A percentile compares a stretch with the other conserved stretches of the same genome.
Evolutionary conservation across 1,284 basidiomycete species (phyloP).

Genomic region (Sphagnurus paluster): DNA sequence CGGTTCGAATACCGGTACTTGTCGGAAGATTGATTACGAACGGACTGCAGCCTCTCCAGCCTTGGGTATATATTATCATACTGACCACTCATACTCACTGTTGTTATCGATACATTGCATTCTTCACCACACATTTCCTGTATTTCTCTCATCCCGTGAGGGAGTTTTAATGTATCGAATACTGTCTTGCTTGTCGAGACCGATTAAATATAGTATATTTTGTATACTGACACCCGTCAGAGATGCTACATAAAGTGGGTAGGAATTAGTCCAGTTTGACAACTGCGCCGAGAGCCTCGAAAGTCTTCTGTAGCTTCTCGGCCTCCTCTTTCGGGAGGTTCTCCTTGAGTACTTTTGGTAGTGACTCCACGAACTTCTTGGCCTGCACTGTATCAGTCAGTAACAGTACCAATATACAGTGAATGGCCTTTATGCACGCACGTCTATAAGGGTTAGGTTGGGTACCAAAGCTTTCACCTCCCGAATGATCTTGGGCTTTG

Average conservation of each 20-base stretch:
- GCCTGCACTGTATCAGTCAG: slow-evolving; percentile 76
- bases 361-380: slow-evolving; percentile 98
- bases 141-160: not conserved
- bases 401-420: slow-evolving; percentile 8
- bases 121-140: not conserved
- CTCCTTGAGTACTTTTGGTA: slow-evolving; percentile 95
- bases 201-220: slow-evolving; percentile 24
- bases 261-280: slow-evolving; percentile 70
- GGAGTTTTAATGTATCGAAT: slow-evolving; percentile 22
- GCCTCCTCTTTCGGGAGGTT: slow-evolving; percentile 97
- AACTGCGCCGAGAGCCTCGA: slow-evolving; percentile 89
- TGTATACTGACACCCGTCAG: slow-evolving; percentile 3
- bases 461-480: slow-evolving; percentile 97
- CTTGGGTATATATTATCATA: slow-evolving; percentile 10
- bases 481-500: slow-evolving; percentile 97
- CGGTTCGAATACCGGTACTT: slow-evolving; percentile 93
- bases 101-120: slow-evolving; percentile 11
- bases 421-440: slow-evolving; percentile 43
- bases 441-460: slow-evolving; percentile 94
- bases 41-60: too few species aligned
- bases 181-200: slow-evolving; percentile 9
- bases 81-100: slow-evolving; percentile 2
- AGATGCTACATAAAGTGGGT: slow-evolving; percentile 1
- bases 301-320: slow-evolving; percentile 91
- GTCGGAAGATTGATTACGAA: slow-evolving; percentile 85